These are phyloP conservation scores for Phaeosphaeriaceae sp. DNA, from an alignment of 2,329 filamentous ascomycete species.

Conservation along the genomic window DNA sequence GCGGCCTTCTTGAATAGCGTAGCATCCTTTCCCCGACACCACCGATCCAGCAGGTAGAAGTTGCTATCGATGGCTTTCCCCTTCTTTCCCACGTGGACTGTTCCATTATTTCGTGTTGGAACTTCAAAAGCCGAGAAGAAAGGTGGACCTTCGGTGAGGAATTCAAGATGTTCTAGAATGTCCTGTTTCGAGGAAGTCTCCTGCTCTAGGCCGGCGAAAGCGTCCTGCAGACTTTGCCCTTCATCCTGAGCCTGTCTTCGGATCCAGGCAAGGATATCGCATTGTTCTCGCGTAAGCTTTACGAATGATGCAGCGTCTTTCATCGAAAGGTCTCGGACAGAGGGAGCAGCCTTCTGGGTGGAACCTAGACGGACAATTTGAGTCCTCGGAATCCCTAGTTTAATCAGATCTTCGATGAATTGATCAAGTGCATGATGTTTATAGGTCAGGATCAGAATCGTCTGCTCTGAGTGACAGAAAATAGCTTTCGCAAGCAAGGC, in stretches of 20 bases:
- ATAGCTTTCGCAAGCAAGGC: constrained; percentile 66
- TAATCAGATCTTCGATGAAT: constrained; percentile 69
- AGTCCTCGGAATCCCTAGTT: too few relatives aligned
- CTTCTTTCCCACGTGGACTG: constrained; percentile 53
- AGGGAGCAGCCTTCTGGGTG: constrained; percentile 12
- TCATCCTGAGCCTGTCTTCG: too few relatives aligned
- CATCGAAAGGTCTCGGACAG: too few relatives aligned
- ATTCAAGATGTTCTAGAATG: constrained; percentile 58
- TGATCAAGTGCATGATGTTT: constrained; percentile 63
- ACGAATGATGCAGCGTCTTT: too few relatives aligned
- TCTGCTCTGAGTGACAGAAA: constrained; percentile 55
- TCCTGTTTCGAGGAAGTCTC: constrained; percentile 13
- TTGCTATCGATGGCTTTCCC: too few relatives aligned
- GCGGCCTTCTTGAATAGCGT: too few relatives aligned
- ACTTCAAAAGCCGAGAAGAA: constrained; percentile 65
- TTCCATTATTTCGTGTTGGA: constrained; percentile 55
- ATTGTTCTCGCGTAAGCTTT: too few relatives aligned
- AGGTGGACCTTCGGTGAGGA: constrained; percentile 57
- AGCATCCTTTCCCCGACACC: too few relatives aligned
- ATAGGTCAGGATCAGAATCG: constrained; percentile 69
- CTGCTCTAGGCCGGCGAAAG: too few relatives aligned
- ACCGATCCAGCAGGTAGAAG: too few relatives aligned
- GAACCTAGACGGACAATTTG: constrained; percentile 57
- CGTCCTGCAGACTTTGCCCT: too few relatives aligned
- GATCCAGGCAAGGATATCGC: too few relatives aligned